Base-by-base conservation (phyloP, 352 stramenopile genomes). In the Phytophthora nicotianae region DNA sequence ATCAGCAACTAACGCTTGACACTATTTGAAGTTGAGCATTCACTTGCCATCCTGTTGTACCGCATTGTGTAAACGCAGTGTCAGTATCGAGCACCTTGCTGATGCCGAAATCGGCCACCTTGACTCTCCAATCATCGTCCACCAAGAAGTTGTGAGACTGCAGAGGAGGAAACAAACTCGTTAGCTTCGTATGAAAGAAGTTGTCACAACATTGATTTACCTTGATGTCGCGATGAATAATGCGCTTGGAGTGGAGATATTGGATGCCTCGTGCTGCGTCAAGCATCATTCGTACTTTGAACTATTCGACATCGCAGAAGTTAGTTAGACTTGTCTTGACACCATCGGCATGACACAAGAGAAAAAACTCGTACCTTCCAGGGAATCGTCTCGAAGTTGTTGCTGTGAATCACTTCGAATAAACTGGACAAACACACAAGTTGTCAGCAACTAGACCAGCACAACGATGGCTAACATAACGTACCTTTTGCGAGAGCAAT, bases 171-270 rank as follows among this genome's bases (percentile, higher is more conserved):
- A 32, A 43, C 14, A 43, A 48, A 43, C 52, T 50, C 38, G 10
- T 58, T n/a, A 65, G 32, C 17, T 32, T 54, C 33, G 26, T 51
- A 26, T 38, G 19, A 20, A 26, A 20, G 21, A 16, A 20, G n/a
- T 40, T 41, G 51, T 2, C 4, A 32, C 46, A 37, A 19, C 19
- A n/a, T 40, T 8, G 51, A 19, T 33, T 27, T 52, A 95, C 88
- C 79, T 96, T 96, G 62, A 96, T 95, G 42, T 96, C 89, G 20
- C 89, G 87, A 63, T 96, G 89, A 43, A 96, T 96, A 50, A 96
- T 93, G 27, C 84, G 76, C 48, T 78, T 89, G 2, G 89, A 95
- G 62, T 96, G 89, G 11, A 96, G 70, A 35, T 96, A 96, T 62
- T 91, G 85, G 26, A 96, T 95, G n/a, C 87, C 89, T 66, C 85